phyloP scores from a whole-genome alignment of 768 basidiomycete species.

The Galerina sulciceps region DNA sequence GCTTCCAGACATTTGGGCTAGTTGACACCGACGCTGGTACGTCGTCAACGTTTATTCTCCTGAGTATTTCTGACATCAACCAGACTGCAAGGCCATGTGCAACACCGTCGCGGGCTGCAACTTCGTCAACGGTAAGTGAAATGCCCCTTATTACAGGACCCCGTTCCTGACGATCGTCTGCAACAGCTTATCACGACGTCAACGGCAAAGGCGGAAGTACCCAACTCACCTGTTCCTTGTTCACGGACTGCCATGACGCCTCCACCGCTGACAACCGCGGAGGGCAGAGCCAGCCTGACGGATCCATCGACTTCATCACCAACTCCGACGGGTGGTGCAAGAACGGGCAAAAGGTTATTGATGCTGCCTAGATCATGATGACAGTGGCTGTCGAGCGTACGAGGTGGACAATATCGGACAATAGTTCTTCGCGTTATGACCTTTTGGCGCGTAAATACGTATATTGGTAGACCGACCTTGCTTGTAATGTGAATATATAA shows the following conservation, averaged over 20 bases:
- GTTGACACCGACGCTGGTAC: constrained; percentile 46
- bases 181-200: constrained; percentile 47
- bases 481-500: no score
- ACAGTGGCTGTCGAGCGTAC: no score
- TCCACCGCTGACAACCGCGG: constrained; percentile 43
- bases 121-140: constrained; percentile 46
- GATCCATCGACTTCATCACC: constrained; percentile 43
- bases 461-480: neutral
- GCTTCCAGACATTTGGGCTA: constrained; percentile 47
- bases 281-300: constrained; percentile 45
- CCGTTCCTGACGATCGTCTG: neutral
- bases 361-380: neutral
- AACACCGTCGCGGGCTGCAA: constrained; percentile 40
- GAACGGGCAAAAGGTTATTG: constrained; percentile 7
- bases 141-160: neutral
- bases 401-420: no score
- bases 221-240: constrained; percentile 47
- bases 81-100: constrained; percentile 52
- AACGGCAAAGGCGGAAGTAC: constrained; percentile 51
- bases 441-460: neutral
- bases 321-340: constrained; percentile 50
- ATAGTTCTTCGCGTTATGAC: constrained; percentile 9
- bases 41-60: constrained; percentile 4
- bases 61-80: neutral
- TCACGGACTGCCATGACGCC: constrained; percentile 38